Percentiles rank a stretch among this genome's conserved stretches.
Evolutionary conservation across 1,139 yeast species (phyloP).

Genomic region (Pichia sp.): DNA sequence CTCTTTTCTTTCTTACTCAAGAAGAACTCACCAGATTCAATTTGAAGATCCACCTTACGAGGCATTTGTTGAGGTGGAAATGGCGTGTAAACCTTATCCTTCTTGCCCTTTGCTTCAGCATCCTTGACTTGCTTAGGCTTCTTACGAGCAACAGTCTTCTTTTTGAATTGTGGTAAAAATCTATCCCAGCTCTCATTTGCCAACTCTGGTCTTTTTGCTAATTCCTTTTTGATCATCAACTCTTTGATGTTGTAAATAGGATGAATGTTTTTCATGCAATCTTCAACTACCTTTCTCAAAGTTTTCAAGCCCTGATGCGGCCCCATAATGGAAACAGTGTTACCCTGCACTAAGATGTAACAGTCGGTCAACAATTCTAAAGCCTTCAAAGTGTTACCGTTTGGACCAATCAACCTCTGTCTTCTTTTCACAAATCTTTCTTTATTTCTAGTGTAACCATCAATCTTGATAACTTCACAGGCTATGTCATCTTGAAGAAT

Average conservation of each 20-base stretch:
- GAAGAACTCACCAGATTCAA: constrained; percentile 98
- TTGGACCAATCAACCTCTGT: constrained; percentile 94
- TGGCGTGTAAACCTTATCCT: constrained; percentile 91
- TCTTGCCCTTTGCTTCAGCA: constrained; percentile 40
- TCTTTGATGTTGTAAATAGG: constrained; percentile 97
- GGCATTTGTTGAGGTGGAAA: constrained; percentile 99
- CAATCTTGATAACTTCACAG: constrained; percentile 94
- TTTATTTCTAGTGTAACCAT: constrained; percentile 81
- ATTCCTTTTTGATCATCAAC: constrained; percentile 92
- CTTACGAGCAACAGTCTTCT: constrained; percentile 92
- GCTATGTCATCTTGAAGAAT: constrained; percentile 89
- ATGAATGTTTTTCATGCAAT: constrained; percentile 93
- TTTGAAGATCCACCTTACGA: constrained; percentile 94
- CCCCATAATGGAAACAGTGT: constrained; percentile 97
- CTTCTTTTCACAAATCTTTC: constrained; percentile 94
- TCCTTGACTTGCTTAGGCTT: constrained; percentile 62
- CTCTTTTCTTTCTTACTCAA: constrained; percentile 81
- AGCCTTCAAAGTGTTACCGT: constrained; percentile 94
- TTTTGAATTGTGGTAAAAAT: constrained; percentile 94
- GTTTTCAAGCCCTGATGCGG: constrained; percentile 91
- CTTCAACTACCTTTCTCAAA: constrained; percentile 90
- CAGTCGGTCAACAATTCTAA: constrained; percentile 89
- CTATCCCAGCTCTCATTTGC: constrained; percentile 97
- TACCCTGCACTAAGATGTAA: constrained; percentile 94
- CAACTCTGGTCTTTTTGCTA: constrained; percentile 89